Conservation (phyloP, 164 flowering plant genomes). For the Macadamia integrifolia region DNA sequence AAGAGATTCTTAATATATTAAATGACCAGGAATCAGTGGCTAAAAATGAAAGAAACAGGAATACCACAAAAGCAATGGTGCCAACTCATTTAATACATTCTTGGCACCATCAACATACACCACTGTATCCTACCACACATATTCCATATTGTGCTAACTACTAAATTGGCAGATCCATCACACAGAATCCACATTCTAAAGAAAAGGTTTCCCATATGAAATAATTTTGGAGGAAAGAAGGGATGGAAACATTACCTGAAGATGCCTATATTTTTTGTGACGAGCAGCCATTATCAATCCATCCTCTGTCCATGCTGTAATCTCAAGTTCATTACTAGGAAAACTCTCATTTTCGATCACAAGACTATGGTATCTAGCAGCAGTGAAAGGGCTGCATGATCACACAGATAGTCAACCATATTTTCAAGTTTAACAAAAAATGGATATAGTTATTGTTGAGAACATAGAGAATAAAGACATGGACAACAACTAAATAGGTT, state of each 20-base stretch:
- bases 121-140: too few relatives aligned
- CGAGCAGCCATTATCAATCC: constrained; percentile 92
- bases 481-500: too few relatives aligned
- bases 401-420: constrained; percentile 2
- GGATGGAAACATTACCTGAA: constrained; percentile 44
- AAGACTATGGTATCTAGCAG: constrained; percentile 95
- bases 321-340: constrained; percentile 73
- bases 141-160: too few relatives aligned
- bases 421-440: not conserved
- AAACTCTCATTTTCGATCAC: constrained; percentile 82
- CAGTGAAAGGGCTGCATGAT: constrained; percentile 69
- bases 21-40: too few relatives aligned
- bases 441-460: too few relatives aligned
- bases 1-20: not conserved
- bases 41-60: too few relatives aligned
- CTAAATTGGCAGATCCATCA: too few relatives aligned
- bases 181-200: not conserved
- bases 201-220: not conserved
- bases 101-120: too few relatives aligned
- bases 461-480: too few relatives aligned
- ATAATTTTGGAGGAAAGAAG: not conserved
- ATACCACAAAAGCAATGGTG: too few relatives aligned
- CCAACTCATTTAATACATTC: too few relatives aligned
- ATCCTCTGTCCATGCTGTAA: constrained; percentile 96
- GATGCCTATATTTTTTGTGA: constrained; percentile 61